These are phyloP conservation scores for Solanum hybrid DNA, from an alignment of 305 asterid genomes.

Conservation along the genomic window DNA sequence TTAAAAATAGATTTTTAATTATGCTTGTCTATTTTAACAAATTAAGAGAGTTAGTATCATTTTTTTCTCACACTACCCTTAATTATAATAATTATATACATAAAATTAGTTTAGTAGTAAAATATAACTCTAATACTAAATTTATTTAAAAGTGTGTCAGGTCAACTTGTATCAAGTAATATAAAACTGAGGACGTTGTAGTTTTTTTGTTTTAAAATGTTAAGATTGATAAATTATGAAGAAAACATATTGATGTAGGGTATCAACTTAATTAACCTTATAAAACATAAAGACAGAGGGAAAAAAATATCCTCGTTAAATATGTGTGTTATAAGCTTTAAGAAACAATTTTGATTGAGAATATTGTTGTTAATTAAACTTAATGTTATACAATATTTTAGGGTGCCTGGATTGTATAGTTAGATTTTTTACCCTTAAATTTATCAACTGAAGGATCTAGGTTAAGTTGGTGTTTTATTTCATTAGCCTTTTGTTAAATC, in stretches of 20 bases:
- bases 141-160: background rate
- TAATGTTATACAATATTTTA: background rate
- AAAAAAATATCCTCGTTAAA: background rate
- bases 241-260: background rate
- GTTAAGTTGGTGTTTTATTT: background rate
- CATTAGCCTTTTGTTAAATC: background rate
- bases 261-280: background rate
- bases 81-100: background rate
- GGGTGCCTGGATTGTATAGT: background rate
- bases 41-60: background rate
- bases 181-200: accelerated
- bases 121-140: background rate
- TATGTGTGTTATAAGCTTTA: background rate
- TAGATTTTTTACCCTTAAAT: background rate
- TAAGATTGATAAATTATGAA: background rate
- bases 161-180: accelerated
- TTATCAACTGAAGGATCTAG: background rate
- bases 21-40: background rate
- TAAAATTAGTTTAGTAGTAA: background rate
- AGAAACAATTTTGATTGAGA: background rate
- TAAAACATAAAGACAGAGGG: background rate
- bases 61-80: background rate
- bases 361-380: background rate
- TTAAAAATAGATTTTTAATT: background rate
- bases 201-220: background rate